Base-by-base conservation (phyloP, 192 early-diverging fungal species). In the Diversispora eburnea region DNA sequence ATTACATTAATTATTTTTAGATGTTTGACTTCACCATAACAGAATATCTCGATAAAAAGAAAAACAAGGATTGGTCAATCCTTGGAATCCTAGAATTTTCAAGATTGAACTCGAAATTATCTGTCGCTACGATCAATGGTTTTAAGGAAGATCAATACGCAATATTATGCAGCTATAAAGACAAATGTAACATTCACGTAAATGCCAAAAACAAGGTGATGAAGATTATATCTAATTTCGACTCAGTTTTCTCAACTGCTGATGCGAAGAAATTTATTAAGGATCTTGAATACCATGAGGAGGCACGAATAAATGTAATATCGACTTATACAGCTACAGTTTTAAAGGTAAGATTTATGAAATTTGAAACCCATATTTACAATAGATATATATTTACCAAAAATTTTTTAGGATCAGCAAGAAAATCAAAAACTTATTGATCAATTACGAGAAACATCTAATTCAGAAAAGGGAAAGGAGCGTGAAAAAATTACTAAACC, bases 261-360 rank as follows among this genome's bases (percentile, higher is more conserved):
- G 3, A 61, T 13, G 12, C 41, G 33, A 61, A 61, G 59, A 22
- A 61, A 61, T 61, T 61, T 39, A 61, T 61, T 33, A 61, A 61
- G 12, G 13, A 61, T 61, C 33, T 61, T 61, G 13, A 61, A 43
- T 61, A 39, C 41, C 10, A 42, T 22, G 3, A 60, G 25, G 25
- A 60, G 33, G 39, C 8, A 3, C 0, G 25, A 41, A 19, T 60
- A 12, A 60, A 60, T 60, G 25, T 60, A 3, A 60, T 22, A 60
- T 33, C 9, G 10, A 60, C 8, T 6, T 60, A 60, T 39, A 60
- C 25, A 20, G 25, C 10, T 39, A 60, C 25, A 33, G 25, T 42
- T 33, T 60, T 60, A 60, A 60, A 60, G 58, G 58, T 60, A 60
- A 60, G 10, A 25, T 33, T 41, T 25, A 12, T 4, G 13, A 39